Evolutionary conservation across 2,329 filamentous ascomycete genomes (phyloP), one percentile per base, ranked within the genome.

Genomic region (Thielaviopsis populi): DNA sequence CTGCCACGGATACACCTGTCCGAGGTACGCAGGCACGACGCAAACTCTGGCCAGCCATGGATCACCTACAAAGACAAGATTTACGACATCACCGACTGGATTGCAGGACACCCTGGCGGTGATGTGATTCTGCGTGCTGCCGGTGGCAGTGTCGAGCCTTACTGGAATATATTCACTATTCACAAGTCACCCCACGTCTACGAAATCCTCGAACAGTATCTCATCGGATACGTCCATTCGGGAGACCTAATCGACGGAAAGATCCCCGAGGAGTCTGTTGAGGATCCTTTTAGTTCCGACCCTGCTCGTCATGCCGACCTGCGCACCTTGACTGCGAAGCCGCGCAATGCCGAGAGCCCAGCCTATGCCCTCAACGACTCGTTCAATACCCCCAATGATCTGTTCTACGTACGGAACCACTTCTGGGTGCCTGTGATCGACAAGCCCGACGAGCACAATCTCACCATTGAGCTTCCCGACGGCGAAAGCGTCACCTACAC

Each of bases 71-170:
- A 78, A 27, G 81, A 82, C 70, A 81, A 82, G 64, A 83, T 88
- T 22, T 88, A 87, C 75, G 81, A 88, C 69, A 87, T 88, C 62
- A 87, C 84, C 0, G 82, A 86, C 61, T 88, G 84, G 83, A 74
- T 87, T 24, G 74, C 77, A 1, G 82, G 79, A 0, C 85, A 88
- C 69, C 85, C 85, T 0, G 85, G 85, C 2, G 85, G 85, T 50
- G 81, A 86, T 62, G 83, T 88, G 15, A 88, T 88, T 65, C 75
- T 87, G 8, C 79, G 81, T 37, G 85, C 85, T 1, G 83, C 83
- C 0, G 85, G 85, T 2, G 80, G 81, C 43, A 80, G 79, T 63
- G 80, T 88, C 60, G 84, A 88, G 61, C 79, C 81, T 0, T 87
- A 86, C 72, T 88, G 85, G 85, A 76, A 86, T 66, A 85, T 88